These are phyloP conservation scores for Chytridiales sp. DNA, from an alignment of 371 early-diverging fungal genomes.

Conservation along the genomic window DNA sequence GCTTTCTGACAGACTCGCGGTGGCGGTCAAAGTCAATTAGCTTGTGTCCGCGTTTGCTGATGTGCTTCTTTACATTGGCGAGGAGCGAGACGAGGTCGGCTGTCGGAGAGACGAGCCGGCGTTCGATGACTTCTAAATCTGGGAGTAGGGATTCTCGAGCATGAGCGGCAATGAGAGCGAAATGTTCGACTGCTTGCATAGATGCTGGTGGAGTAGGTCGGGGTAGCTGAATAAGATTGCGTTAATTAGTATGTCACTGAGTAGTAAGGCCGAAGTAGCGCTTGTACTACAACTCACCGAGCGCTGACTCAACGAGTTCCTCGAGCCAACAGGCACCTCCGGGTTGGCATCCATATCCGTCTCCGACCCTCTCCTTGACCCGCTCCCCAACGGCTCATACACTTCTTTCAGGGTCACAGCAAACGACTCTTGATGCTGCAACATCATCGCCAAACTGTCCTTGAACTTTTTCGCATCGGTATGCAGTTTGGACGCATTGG, in stretches of 20 bases:
- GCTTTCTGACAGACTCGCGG: slow-evolving; percentile 62
- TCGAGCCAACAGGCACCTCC: neutral
- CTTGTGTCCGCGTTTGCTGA: slow-evolving; percentile 80
- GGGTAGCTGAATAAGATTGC: slow-evolving; percentile 19
- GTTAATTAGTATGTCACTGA: slow-evolving; percentile 48
- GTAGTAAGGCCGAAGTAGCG: no score
- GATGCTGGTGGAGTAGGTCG: slow-evolving; percentile 51
- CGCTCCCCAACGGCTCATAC: slow-evolving; percentile 51
- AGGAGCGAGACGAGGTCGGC: slow-evolving; percentile 64
- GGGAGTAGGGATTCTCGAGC: slow-evolving; percentile 65
- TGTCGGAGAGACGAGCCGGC: slow-evolving; percentile 68
- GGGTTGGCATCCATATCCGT: no score
- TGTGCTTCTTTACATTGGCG: slow-evolving; percentile 67
- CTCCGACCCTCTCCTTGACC: slow-evolving; percentile 32
- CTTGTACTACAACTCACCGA: neutral
- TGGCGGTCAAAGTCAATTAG: slow-evolving; percentile 82
- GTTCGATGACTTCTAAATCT: slow-evolving; percentile 70
- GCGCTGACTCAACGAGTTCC: slow-evolving; percentile 1
- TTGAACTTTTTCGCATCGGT: slow-evolving; percentile 73
- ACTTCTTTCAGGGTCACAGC: slow-evolving; percentile 63
- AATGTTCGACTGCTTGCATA: slow-evolving; percentile 62
- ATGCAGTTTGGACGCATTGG: slow-evolving; percentile 56
- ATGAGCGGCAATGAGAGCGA: slow-evolving; percentile 59
- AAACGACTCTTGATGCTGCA: slow-evolving; percentile 69
- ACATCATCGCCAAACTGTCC: slow-evolving; percentile 66